These are phyloP conservation scores for Gynochthodes officinalis DNA, from an alignment of 257 asterid genomes.

Conservation along the genomic window DNA sequence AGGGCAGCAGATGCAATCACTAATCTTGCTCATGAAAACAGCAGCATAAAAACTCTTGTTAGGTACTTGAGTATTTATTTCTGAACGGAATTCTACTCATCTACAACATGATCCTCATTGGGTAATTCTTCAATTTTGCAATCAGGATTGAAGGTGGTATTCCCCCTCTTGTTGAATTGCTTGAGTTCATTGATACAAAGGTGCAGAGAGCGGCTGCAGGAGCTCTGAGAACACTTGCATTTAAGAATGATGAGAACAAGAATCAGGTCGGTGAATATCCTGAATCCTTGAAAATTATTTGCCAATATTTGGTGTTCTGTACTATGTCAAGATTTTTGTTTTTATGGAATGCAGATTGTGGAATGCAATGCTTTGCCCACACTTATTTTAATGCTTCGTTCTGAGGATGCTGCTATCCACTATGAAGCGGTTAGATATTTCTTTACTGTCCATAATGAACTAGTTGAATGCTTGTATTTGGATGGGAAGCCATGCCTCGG, in stretches of 20 bases:
- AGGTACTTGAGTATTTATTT: conserved; percentile 41
- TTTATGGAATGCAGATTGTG: conserved; percentile 67
- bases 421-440: conserved; percentile 84
- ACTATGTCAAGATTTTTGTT: conserved; percentile 11
- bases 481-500: conserved; percentile 11
- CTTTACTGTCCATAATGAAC: conserved; percentile 9
- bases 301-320: not conserved
- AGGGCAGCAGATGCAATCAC: conserved; percentile 98
- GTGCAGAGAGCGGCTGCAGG: conserved; percentile 99
- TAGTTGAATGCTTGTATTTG: conserved; percentile 4
- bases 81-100: not conserved
- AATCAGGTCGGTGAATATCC: conserved; percentile 58
- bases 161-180: conserved; percentile 98
- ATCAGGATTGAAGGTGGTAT: conserved; percentile 91
- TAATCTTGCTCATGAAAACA: conserved; percentile 96
- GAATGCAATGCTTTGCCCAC: conserved; percentile 96
- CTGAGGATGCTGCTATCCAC: conserved; percentile 95
- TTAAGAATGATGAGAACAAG: conserved; percentile 94
- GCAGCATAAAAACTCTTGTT: conserved; percentile 89
- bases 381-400: conserved; percentile 88
- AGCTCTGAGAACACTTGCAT: conserved; percentile 94
- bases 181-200: conserved; percentile 82
- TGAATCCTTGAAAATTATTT: conserved; percentile 2
- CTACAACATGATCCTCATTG: not conserved
- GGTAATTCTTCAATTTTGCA: not conserved